These are phyloP conservation scores for Blastobotrys serpentis DNA, from an alignment of 1,139 yeast species.

Conservation along the genomic window DNA sequence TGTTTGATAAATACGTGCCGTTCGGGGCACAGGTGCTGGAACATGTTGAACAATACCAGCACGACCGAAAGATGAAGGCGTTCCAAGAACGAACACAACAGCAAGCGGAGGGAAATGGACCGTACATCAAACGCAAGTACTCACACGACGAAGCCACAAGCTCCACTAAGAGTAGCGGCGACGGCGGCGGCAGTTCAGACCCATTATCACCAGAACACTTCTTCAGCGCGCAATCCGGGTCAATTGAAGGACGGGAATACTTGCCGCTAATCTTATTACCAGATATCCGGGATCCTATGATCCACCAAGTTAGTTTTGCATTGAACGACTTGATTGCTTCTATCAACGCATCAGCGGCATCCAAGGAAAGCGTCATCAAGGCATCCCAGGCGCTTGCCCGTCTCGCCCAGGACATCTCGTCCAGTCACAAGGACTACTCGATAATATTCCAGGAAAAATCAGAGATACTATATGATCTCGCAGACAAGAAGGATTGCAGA, in stretches of 20 bases:
- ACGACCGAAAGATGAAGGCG: constrained; percentile 22
- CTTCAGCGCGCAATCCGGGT: constrained; percentile 33
- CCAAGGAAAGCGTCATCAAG: constrained; percentile 26
- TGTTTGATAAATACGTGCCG: constrained; percentile 31
- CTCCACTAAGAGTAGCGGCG: constrained; percentile 17
- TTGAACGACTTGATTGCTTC: constrained; percentile 33
- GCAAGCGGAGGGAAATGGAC: constrained; percentile 17
- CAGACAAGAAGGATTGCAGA: constrained; percentile 9
- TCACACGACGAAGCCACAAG: constrained; percentile 15
- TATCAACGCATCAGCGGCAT: constrained; percentile 32
- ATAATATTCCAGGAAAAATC: constrained; percentile 27
- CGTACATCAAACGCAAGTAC: constrained; percentile 24
- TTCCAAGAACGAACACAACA: constrained; percentile 20
- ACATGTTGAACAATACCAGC: constrained; percentile 31
- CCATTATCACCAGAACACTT: constrained; percentile 32
- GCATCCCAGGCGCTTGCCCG: constrained; percentile 25
- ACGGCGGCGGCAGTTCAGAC: no score
- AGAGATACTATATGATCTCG: constrained; percentile 22
- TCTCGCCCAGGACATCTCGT: constrained; percentile 24
- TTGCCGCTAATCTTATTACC: constrained; percentile 34
- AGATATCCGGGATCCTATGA: constrained; percentile 29
- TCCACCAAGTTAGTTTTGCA: constrained; percentile 31
- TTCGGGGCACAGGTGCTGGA: constrained; percentile 28
- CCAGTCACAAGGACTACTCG: constrained; percentile 23
- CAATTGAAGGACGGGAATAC: constrained; percentile 30